phyloP scores from a whole-genome alignment of 495 filamentous ascomycete species.

The Daldinia loculata region DNA sequence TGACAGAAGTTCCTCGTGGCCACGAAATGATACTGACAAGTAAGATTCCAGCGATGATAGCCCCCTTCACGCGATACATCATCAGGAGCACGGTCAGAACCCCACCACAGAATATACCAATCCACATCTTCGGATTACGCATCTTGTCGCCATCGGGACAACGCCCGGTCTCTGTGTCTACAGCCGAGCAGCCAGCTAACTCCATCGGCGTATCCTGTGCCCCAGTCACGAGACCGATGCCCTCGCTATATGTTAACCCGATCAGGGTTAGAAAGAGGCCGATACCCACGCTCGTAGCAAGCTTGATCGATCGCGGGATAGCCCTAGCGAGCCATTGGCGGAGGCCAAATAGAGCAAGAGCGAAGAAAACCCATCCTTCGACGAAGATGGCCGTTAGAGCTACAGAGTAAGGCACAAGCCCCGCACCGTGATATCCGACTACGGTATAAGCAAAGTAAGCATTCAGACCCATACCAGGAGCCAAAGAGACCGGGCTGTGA shows the following conservation, averaged over 20 bases:
- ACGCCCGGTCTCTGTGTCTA: constrained; percentile 50
- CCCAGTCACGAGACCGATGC: constrained; percentile 77
- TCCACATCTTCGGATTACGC: constrained; percentile 80
- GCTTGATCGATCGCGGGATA: constrained; percentile 80
- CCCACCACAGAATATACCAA: constrained; percentile 84
- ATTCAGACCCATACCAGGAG: constrained; percentile 85
- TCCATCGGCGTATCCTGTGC: constrained; percentile 66
- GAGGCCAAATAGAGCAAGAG: constrained; percentile 74
- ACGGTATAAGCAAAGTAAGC: constrained; percentile 87
- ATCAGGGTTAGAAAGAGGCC: constrained; percentile 83
- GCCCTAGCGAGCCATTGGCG: constrained; percentile 84
- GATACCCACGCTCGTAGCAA: constrained; percentile 83
- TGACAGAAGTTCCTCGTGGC: constrained; percentile 76
- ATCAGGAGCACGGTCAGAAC: constrained; percentile 77
- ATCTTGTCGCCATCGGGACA: constrained; percentile 68
- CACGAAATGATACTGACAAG: constrained; percentile 86
- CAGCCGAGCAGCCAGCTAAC: constrained; percentile 69
- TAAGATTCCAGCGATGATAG: constrained; percentile 80
- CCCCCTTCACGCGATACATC: constrained; percentile 85
- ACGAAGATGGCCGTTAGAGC: constrained; percentile 85
- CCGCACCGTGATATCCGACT: constrained; percentile 74
- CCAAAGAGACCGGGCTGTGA: constrained; percentile 74
- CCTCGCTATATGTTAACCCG: constrained; percentile 79
- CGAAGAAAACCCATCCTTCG: constrained; percentile 78
- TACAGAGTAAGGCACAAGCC: constrained; percentile 70